Evolutionary conservation across 78 protist genomes (phyloP).

Genomic region (Cavenderia fasciculata): DNA sequence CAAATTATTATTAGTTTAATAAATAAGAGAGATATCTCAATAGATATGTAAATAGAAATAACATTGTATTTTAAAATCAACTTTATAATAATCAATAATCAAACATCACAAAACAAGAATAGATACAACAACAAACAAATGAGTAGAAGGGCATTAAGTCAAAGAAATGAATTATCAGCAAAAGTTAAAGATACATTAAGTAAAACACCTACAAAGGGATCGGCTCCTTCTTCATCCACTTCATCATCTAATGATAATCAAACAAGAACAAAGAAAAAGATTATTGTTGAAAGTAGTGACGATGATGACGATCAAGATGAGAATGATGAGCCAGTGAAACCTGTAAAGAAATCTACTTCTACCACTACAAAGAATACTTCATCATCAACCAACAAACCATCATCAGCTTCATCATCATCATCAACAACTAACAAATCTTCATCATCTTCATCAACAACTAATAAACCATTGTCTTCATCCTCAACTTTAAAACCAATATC

Average conservation of each 20-base stretch:
- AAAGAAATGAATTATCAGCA: too few species aligned
- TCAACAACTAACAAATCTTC: constrained; percentile 5
- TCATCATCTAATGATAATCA: neutral
- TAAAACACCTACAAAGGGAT: neutral
- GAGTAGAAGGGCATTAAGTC: too few species aligned
- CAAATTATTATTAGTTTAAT: too few species aligned
- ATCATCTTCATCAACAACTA: neutral
- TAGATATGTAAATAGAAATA: too few species aligned
- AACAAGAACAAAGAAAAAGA: too few species aligned
- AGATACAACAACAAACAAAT: too few species aligned
- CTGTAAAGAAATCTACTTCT: neutral
- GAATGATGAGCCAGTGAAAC: neutral
- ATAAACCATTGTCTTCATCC: neutral
- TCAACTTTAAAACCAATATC: too few species aligned
- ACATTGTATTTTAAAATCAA: too few species aligned
- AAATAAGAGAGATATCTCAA: too few species aligned
- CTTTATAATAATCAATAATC: too few species aligned
- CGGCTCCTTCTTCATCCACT: too few species aligned
- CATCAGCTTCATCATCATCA: neutral
- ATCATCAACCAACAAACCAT: neutral
- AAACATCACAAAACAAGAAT: too few species aligned
- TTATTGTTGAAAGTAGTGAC: neutral
- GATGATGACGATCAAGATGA: constrained; percentile 19
- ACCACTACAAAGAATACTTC: neutral
- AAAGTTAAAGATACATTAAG: neutral